A percentile compares a stretch with the other conserved stretches of the same genome.
These are phyloP conservation scores for Colletotrichum sp. DNA, from an alignment of 2,329 filamentous ascomycete species.

Conservation along the genomic window DNA sequence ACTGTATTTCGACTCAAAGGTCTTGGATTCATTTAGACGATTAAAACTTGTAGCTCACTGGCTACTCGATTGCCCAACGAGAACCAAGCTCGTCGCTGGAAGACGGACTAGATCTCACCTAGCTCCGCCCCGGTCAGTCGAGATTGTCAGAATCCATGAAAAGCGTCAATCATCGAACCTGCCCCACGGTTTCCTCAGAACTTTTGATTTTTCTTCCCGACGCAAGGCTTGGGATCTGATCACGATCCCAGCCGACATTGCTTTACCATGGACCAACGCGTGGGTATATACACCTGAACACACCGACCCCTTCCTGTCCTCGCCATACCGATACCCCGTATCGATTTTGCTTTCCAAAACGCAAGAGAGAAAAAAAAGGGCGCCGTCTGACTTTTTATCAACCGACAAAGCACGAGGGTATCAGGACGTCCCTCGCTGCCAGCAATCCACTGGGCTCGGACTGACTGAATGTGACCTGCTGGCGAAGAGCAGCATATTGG, in stretches of 20 bases:
- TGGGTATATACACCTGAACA: constrained; percentile 17
- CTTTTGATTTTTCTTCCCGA: background rate
- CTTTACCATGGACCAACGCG: constrained; percentile 1
- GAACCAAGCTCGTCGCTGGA: background rate
- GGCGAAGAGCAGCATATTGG: background rate
- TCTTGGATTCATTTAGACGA: background rate
- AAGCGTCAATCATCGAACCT: background rate
- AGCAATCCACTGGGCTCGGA: constrained; percentile 1
- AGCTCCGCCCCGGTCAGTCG: too few species aligned
- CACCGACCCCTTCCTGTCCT: background rate
- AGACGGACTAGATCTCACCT: background rate
- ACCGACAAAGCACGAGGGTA: constrained; percentile 15
- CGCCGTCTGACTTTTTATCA: constrained; percentile 10
- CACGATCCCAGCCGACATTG: background rate
- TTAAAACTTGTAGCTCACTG: background rate
- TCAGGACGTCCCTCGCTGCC: background rate
- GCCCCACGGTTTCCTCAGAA: background rate
- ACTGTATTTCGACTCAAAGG: background rate
- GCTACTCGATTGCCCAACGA: background rate
- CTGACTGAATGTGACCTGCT: background rate
- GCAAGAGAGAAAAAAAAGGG: background rate
- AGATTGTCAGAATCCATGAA: background rate
- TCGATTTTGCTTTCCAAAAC: background rate
- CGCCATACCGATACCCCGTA: background rate
- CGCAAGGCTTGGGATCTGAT: background rate